Base-by-base conservation (phyloP, 805 yeast species). In the Ogataea degrootiae region DNA sequence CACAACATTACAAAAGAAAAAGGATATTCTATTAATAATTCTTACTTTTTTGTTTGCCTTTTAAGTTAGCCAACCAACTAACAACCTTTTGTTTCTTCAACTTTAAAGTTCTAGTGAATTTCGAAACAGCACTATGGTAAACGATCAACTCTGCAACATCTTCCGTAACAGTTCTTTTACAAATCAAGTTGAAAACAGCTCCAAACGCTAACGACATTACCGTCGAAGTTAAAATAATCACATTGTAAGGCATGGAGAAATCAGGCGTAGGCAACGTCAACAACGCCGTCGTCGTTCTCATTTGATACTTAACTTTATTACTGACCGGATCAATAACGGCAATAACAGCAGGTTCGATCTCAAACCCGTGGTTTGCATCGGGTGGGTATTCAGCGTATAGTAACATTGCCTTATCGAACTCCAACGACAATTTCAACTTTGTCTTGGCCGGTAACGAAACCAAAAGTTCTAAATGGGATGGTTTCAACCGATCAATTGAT, bases 221-320 rank as follows among this genome's bases (percentile, higher is more conserved):
- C 0, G 99, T 94, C 7, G 96, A 87, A 0, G 98, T 87, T 52
- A 94, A 72, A 41, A 94, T 94, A 51, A 94, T 92, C 38, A 94
- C 99, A 59, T 94, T 94, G 65, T 94, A 94, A 0, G 99, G 99
- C 99, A 94, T 94, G 52, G 96, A 87, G 68, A 94, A 94, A 69
- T 94, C 99, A 0, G 99, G 99, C 0, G 98, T 94, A 2, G 99
- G 97, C 44, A 94, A 73, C 0, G 94, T 80, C 42, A 94, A 72
- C 48, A 94, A 72, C 39, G 91, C 76, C n/a, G 97, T 86, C 5
- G 97, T 80, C 0, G 98, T 88, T 61, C 98, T 76, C 51, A 83
- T 57, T 49, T 78, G 74, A 56, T 85, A 83, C 6, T 50, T 38
- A 12, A 47, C 53, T 22, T 55, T 51, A 39, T 50, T 33, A 41